Conservation (phyloP, 2,329 filamentous ascomycete genomes). For the Fusarium cyanostomum region DNA sequence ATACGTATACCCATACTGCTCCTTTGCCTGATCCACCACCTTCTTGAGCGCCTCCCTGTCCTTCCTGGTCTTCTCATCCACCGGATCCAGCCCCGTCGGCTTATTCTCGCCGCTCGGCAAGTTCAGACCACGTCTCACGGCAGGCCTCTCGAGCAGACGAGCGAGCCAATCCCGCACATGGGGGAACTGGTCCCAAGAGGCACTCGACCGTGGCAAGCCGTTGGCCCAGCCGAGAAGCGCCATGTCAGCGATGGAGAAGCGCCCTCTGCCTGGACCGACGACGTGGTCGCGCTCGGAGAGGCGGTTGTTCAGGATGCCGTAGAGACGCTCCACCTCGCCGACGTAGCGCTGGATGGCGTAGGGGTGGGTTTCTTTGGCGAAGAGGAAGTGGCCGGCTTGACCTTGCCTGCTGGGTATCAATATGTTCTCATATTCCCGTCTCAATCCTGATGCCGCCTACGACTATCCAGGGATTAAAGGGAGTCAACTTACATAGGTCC, state of each 20-base stretch:
- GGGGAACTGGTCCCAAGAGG: conserved; percentile 70
- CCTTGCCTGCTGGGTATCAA: conserved; percentile 66
- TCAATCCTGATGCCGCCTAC: too few species aligned
- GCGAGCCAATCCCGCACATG: conserved; percentile 78
- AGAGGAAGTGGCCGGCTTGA: conserved; percentile 78
- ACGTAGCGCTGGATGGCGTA: conserved; percentile 79
- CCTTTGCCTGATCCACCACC: conserved; percentile 53
- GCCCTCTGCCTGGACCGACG: conserved; percentile 62
- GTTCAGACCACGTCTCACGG: conserved; percentile 76
- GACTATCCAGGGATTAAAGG: background rate
- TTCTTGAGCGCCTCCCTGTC: conserved; percentile 42
- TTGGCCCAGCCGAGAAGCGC: conserved; percentile 76
- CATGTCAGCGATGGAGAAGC: conserved; percentile 76
- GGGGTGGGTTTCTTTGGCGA: conserved; percentile 73
- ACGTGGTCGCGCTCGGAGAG: conserved; percentile 63
- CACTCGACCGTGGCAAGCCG: conserved; percentile 52
- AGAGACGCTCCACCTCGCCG: conserved; percentile 79
- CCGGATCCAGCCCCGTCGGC: conserved; percentile 29
- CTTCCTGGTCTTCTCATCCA: conserved; percentile 31
- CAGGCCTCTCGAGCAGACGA: conserved; percentile 71
- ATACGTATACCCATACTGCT: conserved; percentile 60
- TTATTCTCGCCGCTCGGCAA: conserved; percentile 62
- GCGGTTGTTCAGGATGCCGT: conserved; percentile 75
- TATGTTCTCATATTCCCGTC: too few species aligned
- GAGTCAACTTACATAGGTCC: conserved; percentile 62